A percentile compares a stretch with the other conserved stretches of the same genome.
These are phyloP conservation scores for Lachancea dasiensis DNA, from an alignment of 805 yeast genomes.

Conservation along the genomic window DNA sequence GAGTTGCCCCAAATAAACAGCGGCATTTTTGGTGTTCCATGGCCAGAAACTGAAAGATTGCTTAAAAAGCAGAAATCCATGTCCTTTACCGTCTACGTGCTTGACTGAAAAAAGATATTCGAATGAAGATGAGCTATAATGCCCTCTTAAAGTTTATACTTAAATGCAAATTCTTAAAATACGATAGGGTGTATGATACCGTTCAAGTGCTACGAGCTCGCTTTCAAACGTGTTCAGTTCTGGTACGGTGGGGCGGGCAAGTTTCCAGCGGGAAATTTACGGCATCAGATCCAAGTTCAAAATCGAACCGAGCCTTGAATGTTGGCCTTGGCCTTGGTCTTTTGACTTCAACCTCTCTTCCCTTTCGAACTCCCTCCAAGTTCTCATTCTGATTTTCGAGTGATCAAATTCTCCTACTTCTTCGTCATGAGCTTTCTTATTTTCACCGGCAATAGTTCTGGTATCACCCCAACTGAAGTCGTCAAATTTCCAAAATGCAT, in stretches of 20 bases:
- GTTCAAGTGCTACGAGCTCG: no score
- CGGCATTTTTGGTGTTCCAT: conserved; percentile 75
- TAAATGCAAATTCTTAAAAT: no score
- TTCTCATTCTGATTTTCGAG: conserved; percentile 81
- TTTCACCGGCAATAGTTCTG: conserved; percentile 68
- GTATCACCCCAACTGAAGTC: conserved; percentile 98
- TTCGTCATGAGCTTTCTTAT: conserved; percentile 55
- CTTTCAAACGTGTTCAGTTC: no score
- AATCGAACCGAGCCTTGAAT: conserved; percentile 5
- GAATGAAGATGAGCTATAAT: neutral
- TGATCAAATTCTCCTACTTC: conserved; percentile 83
- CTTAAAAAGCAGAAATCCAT: conserved; percentile 29
- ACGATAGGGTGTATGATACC: no score
- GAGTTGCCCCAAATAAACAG: conserved; percentile 76
- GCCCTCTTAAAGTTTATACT: no score
- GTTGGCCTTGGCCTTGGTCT: conserved; percentile 1
- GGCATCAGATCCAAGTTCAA: conserved; percentile 7
- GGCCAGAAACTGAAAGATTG: conserved; percentile 59
- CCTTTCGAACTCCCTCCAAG: conserved; percentile 91
- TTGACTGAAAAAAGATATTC: conserved; percentile 23
- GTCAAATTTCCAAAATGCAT: conserved; percentile 92
- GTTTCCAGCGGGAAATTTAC: no score
- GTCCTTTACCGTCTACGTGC: conserved; percentile 25
- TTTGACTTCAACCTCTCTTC: conserved; percentile 36
- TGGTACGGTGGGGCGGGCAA: no score